Conservation (phyloP, 305 asterid species). For the Plantago coronopus region DNA sequence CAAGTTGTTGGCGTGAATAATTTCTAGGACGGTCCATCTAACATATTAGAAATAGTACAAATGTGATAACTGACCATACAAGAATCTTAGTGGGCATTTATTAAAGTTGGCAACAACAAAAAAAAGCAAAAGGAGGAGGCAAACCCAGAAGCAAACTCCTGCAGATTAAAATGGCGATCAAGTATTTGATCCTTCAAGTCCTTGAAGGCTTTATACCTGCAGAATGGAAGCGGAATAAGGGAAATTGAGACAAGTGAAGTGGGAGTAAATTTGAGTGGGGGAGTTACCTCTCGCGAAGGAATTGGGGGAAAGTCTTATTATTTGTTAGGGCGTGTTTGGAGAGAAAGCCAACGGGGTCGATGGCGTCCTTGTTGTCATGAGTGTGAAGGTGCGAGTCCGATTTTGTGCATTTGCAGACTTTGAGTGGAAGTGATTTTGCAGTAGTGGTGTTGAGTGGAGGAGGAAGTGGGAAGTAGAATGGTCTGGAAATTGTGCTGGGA, state of each 20-base stretch:
- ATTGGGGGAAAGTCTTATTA: slow-evolving; percentile 63
- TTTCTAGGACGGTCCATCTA: not conserved
- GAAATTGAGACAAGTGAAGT: too few relatives aligned
- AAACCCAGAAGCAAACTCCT: slow-evolving; percentile 89
- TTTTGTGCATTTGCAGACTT: slow-evolving; percentile 53
- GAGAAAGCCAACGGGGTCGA: slow-evolving; percentile 85
- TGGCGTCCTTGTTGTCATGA: slow-evolving; percentile 39
- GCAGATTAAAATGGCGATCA: slow-evolving; percentile 48
- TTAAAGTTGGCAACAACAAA: too few relatives aligned
- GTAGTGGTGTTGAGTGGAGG: too few relatives aligned
- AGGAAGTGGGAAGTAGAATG: too few relatives aligned
- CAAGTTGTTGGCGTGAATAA: not conserved
- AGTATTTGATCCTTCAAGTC: slow-evolving; percentile 71
- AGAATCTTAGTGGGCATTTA: too few relatives aligned
- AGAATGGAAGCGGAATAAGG: not conserved
- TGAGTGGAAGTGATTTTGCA: too few relatives aligned
- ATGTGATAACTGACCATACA: too few relatives aligned
- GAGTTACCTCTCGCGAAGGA: slow-evolving; percentile 80
- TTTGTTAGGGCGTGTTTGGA: slow-evolving; percentile 55
- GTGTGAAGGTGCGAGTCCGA: slow-evolving; percentile 33
- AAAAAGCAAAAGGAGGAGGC: too few relatives aligned
- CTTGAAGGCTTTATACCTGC: slow-evolving; percentile 81
- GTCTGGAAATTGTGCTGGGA: too few relatives aligned
- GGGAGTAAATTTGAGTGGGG: too few relatives aligned
- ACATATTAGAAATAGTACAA: too few relatives aligned